Base-by-base conservation (phyloP, 768 basidiomycete species). In the Pleurotus djamor region DNA sequence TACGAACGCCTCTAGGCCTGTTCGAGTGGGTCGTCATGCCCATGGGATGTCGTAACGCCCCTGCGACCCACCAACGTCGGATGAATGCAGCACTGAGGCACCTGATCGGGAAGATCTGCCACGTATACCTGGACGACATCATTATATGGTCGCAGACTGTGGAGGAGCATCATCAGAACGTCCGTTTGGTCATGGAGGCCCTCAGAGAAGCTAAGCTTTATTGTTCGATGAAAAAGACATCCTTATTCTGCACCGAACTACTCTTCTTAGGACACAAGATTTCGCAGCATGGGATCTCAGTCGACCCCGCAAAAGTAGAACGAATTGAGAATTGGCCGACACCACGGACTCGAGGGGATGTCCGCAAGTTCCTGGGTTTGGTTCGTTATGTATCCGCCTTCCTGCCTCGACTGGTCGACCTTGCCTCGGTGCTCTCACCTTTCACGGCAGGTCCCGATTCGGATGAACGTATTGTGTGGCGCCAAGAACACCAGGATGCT, bases 11-110 rank as follows among this genome's bases (percentile, higher is more conserved):
- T 0, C 72, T 72, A 21, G 76, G 80, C 0, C 58, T 68, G 0
- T 81, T 72, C 58, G 76, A 83, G 49, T 82, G 73, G 72, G 37
- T 64, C 1, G 79, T 79, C 1, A 80, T 81, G 77, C 78, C 64
- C 6, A 66, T 57, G 70, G 50, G 50, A 1, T 52, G 32, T 6
- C 50, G 28, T 1, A 52, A 52, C 34, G 32, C 50, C 10, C 50
- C 28, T 2, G 21, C 50, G 13, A 52, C 32, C 1, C 65, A 14
- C 48, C 72, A 52, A 33, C 50, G 28, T 6, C 3, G 28, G 10
- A 52, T 52, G 50, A 17, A 6, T 2, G 13, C 50, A 1, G 50
- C 50, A 1, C 4, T 52, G 13, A 3, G 16, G 1, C 32, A 9
- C 2, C 70, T 74, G 21, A 47, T 47, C n/a, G 45, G 45, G 16